A percentile compares a stretch with the other conserved stretches of the same genome.
Conservation (phyloP, 768 basidiomycete species). For the Candolleomyces efflorescens region DNA sequence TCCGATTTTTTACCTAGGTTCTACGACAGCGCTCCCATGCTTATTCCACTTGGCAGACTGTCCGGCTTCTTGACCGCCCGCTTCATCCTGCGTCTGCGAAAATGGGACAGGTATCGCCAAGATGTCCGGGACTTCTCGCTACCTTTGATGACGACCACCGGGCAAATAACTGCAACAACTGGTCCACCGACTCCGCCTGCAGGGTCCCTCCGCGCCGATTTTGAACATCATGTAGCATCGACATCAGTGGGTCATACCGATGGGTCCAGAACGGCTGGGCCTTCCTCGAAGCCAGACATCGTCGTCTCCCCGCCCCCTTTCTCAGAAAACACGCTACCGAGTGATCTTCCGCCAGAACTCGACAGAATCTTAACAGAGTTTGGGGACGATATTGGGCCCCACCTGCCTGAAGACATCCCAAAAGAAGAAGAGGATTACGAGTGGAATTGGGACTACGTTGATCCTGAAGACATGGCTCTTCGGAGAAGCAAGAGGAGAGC, state of each 20-base stretch:
- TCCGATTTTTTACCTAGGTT: not conserved
- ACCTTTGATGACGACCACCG: not conserved
- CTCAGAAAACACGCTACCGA: not conserved
- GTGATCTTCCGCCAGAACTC: not conserved
- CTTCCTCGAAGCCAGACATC: too few relatives aligned
- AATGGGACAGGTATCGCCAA: not conserved
- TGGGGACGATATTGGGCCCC: not conserved
- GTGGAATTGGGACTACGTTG: not conserved
- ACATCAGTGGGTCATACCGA: too few relatives aligned
- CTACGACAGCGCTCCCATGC: not conserved
- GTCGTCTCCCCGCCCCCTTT: not conserved
- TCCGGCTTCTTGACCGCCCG: not conserved
- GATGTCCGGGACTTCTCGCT: not conserved
- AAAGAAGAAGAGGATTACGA: not conserved
- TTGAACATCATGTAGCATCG: too few relatives aligned
- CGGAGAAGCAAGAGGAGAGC: too few relatives aligned
- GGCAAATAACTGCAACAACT: not conserved
- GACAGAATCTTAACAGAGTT: not conserved
- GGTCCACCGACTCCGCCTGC: not conserved
- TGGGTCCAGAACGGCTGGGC: too few relatives aligned
- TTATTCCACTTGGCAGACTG: not conserved
- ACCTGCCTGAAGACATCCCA: not conserved
- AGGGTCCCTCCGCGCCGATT: too few relatives aligned
- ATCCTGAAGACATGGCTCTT: not conserved
- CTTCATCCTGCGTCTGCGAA: not conserved